A percentile compares a stretch with the other conserved stretches of the same genome.
Conservation (phyloP, 208 protist species). For the Balamuthia mandrillaris region DNA sequence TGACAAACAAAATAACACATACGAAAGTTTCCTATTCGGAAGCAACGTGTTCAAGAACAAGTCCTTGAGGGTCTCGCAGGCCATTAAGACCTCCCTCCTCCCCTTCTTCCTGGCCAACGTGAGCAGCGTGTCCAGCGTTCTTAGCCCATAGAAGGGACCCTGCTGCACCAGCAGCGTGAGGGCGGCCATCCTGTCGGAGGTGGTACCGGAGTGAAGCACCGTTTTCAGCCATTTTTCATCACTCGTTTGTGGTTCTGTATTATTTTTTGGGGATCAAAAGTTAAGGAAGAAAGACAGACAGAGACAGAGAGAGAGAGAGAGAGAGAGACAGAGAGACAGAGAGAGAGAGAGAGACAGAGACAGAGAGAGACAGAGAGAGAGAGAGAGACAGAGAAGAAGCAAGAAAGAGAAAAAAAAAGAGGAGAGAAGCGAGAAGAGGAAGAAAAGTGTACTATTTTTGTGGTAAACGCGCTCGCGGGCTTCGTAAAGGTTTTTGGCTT, state of each 20-base stretch:
- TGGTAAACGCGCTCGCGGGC: too few relatives aligned
- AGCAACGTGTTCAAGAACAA: slow-evolving; percentile 27
- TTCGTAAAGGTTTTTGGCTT: too few relatives aligned
- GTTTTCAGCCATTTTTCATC: slow-evolving; percentile 37
- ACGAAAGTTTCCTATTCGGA: slow-evolving; percentile 10
- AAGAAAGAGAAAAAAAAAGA: too few relatives aligned
- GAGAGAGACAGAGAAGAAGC: too few relatives aligned
- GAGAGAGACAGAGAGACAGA: too few relatives aligned
- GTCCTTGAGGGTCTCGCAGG: slow-evolving; percentile 8
- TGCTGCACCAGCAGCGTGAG: slow-evolving; percentile 39
- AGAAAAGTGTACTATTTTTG: too few relatives aligned
- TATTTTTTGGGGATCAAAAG: too few relatives aligned
- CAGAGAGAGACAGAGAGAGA: too few relatives aligned
- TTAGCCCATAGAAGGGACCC: neutral
- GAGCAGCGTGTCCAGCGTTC: slow-evolving; percentile 23
- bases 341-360: too few relatives aligned
- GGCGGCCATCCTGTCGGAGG: slow-evolving; percentile 43
- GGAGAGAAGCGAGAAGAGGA: too few relatives aligned
- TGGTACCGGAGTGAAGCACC: slow-evolving; percentile 45
- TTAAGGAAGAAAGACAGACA: too few relatives aligned
- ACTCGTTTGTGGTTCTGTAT: neutral
- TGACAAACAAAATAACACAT: neutral
- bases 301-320: too few relatives aligned
- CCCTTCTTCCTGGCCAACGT: slow-evolving; percentile 35
- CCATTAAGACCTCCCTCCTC: slow-evolving; percentile 18